These are phyloP conservation scores for Salvia rosmarinus DNA, from an alignment of 257 asterid genomes.

Conservation along the genomic window DNA sequence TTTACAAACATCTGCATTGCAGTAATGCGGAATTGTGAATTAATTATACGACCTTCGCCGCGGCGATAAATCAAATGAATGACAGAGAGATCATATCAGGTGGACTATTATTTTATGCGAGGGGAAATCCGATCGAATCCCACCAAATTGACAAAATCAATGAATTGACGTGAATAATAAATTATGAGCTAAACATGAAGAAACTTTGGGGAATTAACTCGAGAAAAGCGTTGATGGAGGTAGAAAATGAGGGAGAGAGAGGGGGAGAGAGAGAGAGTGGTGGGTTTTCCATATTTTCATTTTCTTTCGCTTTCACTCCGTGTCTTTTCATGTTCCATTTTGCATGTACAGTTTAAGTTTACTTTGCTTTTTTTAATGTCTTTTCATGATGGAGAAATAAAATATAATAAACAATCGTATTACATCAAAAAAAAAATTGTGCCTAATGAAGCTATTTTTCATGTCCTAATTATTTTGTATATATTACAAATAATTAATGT, in stretches of 20 bases:
- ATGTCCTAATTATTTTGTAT: no score
- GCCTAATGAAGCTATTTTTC: no score
- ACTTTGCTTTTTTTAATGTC: not conserved
- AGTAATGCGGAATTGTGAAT: slow-evolving; percentile 34
- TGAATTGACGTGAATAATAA: slow-evolving; percentile 3
- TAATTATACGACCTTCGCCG: slow-evolving; percentile 20
- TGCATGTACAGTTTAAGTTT: not conserved
- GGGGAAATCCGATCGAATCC: slow-evolving; percentile 13
- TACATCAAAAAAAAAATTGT: no score
- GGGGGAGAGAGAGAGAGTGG: slow-evolving; percentile 21
- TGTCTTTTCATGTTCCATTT: no score
- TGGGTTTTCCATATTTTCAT: slow-evolving; percentile 28
- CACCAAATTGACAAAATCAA: slow-evolving; percentile 15
- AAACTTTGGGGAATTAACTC: slow-evolving; percentile 34
- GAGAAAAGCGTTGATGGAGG: slow-evolving; percentile 48
- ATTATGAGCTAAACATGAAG: not conserved
- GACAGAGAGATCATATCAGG: slow-evolving; percentile 57
- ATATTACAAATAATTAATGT: no score
- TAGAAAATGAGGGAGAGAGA: slow-evolving; percentile 28
- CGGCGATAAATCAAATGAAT: slow-evolving; percentile 24
- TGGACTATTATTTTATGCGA: slow-evolving; percentile 18
- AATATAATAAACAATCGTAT: no score
- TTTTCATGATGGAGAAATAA: no score
- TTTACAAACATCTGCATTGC: slow-evolving; percentile 4
- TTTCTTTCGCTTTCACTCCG: slow-evolving; percentile 26